Evolutionary conservation across 768 basidiomycete species (phyloP), one percentile per base, ranked within the genome.

Genomic region (Austroboletus eburneus): DNA sequence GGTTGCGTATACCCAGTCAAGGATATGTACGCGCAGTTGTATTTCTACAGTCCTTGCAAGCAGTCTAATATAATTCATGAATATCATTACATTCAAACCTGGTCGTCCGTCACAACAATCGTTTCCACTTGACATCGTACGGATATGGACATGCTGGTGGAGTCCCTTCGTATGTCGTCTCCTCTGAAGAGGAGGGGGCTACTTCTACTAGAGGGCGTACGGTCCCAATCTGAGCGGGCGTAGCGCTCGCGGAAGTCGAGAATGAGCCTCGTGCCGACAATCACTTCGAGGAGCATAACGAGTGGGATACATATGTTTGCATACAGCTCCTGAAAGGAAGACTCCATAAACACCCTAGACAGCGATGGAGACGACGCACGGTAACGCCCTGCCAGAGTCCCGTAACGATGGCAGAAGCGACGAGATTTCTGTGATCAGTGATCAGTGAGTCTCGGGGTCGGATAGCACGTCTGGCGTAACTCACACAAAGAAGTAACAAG

Each of bases 401-500:
- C 52, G 54, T 55, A 45, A 65, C 60, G 39, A 57, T 25, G 7
- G 55, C 57, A 7, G 55, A 63, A 6, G 54, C 54, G 2, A 42
- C 27, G 10, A 65, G 49, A 30, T 67, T 65, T 25, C 65, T 67
- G 30, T 9, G 18, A 13, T 17, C 35, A 18, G 8, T 34, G 4
- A 20, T 4, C n/a, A n/a, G n/a, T n/a, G n/a, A n/a, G n/a, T n/a
- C n/a, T n/a, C n/a, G n/a, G n/a, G n/a, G n/a, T n/a, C n/a, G n/a
- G n/a, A n/a, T n/a, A n/a, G n/a, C n/a, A n/a, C 20, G 2, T 24
- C 29, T 3, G 23, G 30, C 9, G 20, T 3, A 54, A n/a, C 64
- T 45, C 22, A 68, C 66, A 62, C 50, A 49, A 64, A 59, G 20
- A 64, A 66, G 45, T 68, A 66, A 18, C 60, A 57, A 13, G 66